Evolutionary conservation across 345 rosid species (phyloP).

Genomic region (Odontarrhena argentea): DNA sequence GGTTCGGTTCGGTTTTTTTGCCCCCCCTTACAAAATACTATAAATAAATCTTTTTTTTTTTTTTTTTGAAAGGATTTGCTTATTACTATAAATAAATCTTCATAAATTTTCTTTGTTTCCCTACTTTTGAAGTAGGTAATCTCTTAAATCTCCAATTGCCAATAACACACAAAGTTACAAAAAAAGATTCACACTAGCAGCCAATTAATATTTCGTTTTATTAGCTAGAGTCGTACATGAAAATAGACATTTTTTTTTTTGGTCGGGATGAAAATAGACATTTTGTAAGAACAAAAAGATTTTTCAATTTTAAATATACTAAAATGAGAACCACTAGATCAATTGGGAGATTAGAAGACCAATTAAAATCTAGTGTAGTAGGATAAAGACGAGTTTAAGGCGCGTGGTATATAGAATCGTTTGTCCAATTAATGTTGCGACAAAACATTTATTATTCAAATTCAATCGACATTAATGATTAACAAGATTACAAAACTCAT

Average conservation of each 20-base stretch:
- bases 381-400: conserved; percentile 35
- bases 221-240: not conserved
- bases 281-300: not conserved
- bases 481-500: conserved; percentile 26
- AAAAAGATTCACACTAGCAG: not conserved
- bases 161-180: not conserved
- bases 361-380: conserved; percentile 25
- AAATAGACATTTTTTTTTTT: not conserved
- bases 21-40: too few relatives aligned
- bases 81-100: too few relatives aligned
- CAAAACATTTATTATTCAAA: conserved; percentile 32
- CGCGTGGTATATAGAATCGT: conserved; percentile 35
- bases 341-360: conserved; percentile 32
- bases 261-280: not conserved
- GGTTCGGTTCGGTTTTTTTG: too few relatives aligned
- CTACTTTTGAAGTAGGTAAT: too few relatives aligned
- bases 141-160: not conserved
- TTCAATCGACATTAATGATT: conserved; percentile 15
- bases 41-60: too few relatives aligned
- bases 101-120: too few relatives aligned
- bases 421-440: conserved; percentile 27
- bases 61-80: too few relatives aligned
- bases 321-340: conserved; percentile 29
- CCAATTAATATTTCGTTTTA: conserved; percentile 8
- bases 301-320: not conserved